Evolutionary conservation across 495 filamentous ascomycete genomes (phyloP).

Genomic region (Aspergillus wentii): DNA sequence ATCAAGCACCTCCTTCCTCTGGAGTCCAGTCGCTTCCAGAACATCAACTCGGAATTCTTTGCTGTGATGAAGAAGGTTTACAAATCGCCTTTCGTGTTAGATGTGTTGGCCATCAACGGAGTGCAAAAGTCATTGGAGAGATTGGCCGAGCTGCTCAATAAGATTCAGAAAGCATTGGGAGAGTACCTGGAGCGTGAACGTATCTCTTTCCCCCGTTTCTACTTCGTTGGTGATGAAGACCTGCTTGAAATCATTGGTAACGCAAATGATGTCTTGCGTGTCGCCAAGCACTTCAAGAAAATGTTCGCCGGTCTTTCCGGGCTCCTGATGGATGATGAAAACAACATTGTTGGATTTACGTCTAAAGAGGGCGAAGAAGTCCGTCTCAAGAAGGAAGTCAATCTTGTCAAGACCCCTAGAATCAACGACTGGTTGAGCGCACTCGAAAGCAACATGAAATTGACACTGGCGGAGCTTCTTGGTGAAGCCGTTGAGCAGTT

Average conservation of each 20-base stretch:
- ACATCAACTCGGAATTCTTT: slow-evolving; percentile 98
- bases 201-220: slow-evolving; percentile 95
- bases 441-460: slow-evolving; percentile 90
- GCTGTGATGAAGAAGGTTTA: slow-evolving; percentile 98
- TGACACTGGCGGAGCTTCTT: slow-evolving; percentile 84
- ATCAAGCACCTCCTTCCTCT: slow-evolving; percentile 97
- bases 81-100: slow-evolving; percentile 87
- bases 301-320: slow-evolving; percentile 97
- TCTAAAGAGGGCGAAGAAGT: slow-evolving; percentile 96
- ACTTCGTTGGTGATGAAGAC: slow-evolving; percentile 98
- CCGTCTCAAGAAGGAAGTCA: slow-evolving; percentile 81
- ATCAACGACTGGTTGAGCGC: slow-evolving; percentile 98
- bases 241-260: slow-evolving; percentile 99
- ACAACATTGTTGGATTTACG: slow-evolving; percentile 81
- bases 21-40: slow-evolving; percentile 93
- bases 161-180: slow-evolving; percentile 97
- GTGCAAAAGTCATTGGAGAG: slow-evolving; percentile 95
- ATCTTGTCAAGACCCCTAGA: slow-evolving; percentile 82
- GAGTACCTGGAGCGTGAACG: slow-evolving; percentile 98
- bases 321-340: slow-evolving; percentile 85
- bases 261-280: slow-evolving; percentile 90
- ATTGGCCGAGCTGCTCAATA: slow-evolving; percentile 90
- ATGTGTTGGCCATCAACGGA: slow-evolving; percentile 90
- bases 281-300: slow-evolving; percentile 98
- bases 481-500: slow-evolving; percentile 75